These are phyloP conservation scores for Penicillium sp. DNA, from an alignment of 2,329 filamentous ascomycete genomes.

Conservation along the genomic window DNA sequence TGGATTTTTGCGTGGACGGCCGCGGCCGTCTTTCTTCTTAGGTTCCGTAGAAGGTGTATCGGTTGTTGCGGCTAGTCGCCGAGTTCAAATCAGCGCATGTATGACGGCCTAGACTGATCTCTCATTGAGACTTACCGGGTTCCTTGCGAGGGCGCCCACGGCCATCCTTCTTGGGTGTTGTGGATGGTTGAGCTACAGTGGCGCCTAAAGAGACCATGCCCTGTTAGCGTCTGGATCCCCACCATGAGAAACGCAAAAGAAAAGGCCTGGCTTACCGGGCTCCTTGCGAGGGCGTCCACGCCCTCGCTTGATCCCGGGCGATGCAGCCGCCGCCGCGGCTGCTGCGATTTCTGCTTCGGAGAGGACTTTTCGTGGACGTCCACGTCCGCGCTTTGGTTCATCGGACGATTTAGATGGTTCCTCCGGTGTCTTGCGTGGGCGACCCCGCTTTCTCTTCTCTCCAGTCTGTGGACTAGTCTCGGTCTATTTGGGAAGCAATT, in stretches of 20 bases:
- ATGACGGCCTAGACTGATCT: not conserved
- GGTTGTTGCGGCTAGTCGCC: not conserved
- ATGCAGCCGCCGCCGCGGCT: conserved; percentile 4
- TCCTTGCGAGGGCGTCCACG: conserved; percentile 17
- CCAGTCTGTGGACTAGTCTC: conserved; percentile 17
- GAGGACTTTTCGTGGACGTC: conserved; percentile 27
- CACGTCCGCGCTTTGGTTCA: conserved; percentile 29
- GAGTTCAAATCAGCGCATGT: not conserved
- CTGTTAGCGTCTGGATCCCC: not conserved
- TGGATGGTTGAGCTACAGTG: not conserved
- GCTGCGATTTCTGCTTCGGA: conserved; percentile 9
- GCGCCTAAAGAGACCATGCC: not conserved
- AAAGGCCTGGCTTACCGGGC: not conserved
- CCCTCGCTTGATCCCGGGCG: conserved; percentile 13
- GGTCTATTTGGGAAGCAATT: conserved; percentile 3
- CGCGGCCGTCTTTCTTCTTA: conserved; percentile 6
- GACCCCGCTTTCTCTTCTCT: conserved; percentile 31
- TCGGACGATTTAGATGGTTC: conserved; percentile 17
- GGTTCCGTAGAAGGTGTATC: conserved; percentile 1
- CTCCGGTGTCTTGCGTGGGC: conserved; percentile 30
- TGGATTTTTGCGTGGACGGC: conserved; percentile 11
- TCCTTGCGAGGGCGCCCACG: conserved; percentile 3
- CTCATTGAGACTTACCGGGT: not conserved
- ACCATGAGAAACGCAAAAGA: not conserved
- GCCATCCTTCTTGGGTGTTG: conserved; percentile 3